A percentile compares a stretch with the other conserved stretches of the same genome.
phyloP scores from a whole-genome alignment of 495 filamentous ascomycete genomes.

The Annulohypoxylon stygium region DNA sequence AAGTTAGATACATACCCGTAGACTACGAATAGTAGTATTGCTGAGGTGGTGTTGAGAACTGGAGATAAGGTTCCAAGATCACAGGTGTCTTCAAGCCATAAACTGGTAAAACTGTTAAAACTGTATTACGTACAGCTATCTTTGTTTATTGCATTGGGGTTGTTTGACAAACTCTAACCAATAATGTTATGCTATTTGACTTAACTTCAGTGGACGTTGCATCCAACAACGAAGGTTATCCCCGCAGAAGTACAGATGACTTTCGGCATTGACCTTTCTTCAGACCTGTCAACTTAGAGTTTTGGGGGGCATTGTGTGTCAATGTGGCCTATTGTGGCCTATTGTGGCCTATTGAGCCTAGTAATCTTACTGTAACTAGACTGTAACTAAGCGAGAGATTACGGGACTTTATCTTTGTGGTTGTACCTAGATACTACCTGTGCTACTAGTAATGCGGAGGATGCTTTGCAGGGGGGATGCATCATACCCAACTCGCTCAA shows the following conservation, averaged over 20 bases:
- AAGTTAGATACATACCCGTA: background rate
- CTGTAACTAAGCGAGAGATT: constrained; percentile 1
- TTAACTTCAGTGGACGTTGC: background rate
- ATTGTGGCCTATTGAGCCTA: constrained; percentile 18
- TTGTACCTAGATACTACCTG: constrained; percentile 4
- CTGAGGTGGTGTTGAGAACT: constrained; percentile 20
- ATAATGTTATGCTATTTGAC: background rate
- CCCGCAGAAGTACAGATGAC: constrained; percentile 12
- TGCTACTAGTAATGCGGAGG: constrained; percentile 31
- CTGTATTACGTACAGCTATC: constrained; percentile 3
- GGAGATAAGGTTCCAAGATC: constrained; percentile 16
- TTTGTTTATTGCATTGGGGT: constrained; percentile 22
- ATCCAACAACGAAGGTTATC: background rate
- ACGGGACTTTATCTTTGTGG: background rate
- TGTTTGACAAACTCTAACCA: constrained; percentile 6
- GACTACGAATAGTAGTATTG: background rate
- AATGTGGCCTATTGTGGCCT: too few species aligned
- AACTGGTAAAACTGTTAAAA: background rate
- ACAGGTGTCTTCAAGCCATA: constrained; percentile 14
- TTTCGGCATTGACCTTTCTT: constrained; percentile 7
- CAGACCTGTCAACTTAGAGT: constrained; percentile 15
- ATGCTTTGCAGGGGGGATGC: constrained; percentile 12
- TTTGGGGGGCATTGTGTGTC: background rate
- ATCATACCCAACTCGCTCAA: constrained; percentile 35
- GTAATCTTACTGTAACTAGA: constrained; percentile 41